Percentiles rank a stretch among this genome's conserved stretches.
phyloP scores from a whole-genome alignment of 2,329 filamentous ascomycete species.

The Plenodomus tracheiphilus region DNA sequence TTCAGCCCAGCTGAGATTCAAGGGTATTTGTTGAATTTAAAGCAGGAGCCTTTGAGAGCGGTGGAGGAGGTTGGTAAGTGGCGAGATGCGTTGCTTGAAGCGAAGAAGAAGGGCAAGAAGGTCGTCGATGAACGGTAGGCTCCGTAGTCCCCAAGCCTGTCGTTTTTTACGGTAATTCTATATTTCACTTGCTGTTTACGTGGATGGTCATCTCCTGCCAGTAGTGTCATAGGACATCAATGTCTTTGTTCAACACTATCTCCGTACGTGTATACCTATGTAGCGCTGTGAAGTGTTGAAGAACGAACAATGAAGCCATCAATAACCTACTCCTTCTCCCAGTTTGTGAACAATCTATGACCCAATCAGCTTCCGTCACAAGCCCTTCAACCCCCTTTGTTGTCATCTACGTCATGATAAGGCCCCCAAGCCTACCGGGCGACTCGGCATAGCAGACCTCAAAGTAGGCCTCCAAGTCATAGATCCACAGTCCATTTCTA shows the following conservation, averaged over 20 bases:
- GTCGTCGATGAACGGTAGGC: slow-evolving; percentile 5
- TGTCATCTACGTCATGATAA: background rate
- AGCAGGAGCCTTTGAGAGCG: slow-evolving; percentile 53
- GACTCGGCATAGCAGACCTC: too few species aligned
- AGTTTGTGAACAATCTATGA: background rate
- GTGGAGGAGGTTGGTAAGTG: slow-evolving; percentile 50
- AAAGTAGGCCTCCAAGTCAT: too few species aligned
- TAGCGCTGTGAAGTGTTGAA: too few species aligned
- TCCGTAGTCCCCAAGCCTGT: too few species aligned
- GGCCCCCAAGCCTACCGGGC: background rate
- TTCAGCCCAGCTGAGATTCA: slow-evolving; percentile 60
- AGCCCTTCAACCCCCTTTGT: background rate
- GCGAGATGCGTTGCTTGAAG: slow-evolving; percentile 42
- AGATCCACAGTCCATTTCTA: background rate
- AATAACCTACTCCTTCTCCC: background rate
- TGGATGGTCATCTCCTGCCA: too few species aligned
- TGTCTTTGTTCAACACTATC: too few species aligned
- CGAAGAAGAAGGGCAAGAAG: slow-evolving; percentile 34
- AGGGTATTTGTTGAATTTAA: slow-evolving; percentile 55
- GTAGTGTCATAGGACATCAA: too few species aligned
- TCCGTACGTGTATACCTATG: background rate
- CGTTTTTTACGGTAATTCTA: too few species aligned
- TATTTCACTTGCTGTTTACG: too few species aligned
- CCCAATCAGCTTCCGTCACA: background rate
- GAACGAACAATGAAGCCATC: background rate